Evolutionary conservation across 192 early-diverging fungal genomes (phyloP), one percentile per base, ranked within the genome.

Genomic region (Globomyces pollinis-pini): DNA sequence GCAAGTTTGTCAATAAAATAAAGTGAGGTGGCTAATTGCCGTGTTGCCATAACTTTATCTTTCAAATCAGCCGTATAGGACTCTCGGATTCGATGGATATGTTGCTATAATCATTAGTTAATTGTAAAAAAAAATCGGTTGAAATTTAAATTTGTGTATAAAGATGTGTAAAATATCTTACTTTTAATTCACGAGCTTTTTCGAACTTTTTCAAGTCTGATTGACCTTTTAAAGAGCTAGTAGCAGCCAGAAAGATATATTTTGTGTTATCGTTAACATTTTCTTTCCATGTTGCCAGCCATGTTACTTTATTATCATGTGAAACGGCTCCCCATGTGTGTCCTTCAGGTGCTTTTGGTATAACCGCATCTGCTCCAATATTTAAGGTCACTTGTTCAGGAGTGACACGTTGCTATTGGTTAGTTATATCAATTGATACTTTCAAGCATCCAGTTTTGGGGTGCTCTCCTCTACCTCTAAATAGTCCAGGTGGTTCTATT

Each of bases 241-340:
- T 87, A 2, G 94, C 93, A 1, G 91, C 93, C 65, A 98, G 78
- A 60, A 93, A 93, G 23, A 98, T 90, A 68, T 98, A 98, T 65
- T 98, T 98, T 61, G 78, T 86, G 54, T 75, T 80, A 23, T 83
- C 85, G 69, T 98, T 96, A 50, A 98, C 89, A 69, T 97, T 98
- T 61, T 98, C 96, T 65, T 93, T 96, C 96, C 96, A 98, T 32
- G 79, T 94, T 1, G 96, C 96, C 33, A 98, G 73, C 96, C 96
- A 98, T 15, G 89, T 93, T 34, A 93, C 93, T 1, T 80, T 90
- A 64, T 89, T 86, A 59, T 97, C 93, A 60, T 96, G 89, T 11
- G 85, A 77, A 43, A 98, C 84, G 12, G 75, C 67, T 32, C 76
- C 86, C 96, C 96, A 98, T 24, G 74, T 73, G 68, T 98, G 96